Base-by-base conservation (phyloP, 345 rosid species). In the Lepidium aucheri region DNA sequence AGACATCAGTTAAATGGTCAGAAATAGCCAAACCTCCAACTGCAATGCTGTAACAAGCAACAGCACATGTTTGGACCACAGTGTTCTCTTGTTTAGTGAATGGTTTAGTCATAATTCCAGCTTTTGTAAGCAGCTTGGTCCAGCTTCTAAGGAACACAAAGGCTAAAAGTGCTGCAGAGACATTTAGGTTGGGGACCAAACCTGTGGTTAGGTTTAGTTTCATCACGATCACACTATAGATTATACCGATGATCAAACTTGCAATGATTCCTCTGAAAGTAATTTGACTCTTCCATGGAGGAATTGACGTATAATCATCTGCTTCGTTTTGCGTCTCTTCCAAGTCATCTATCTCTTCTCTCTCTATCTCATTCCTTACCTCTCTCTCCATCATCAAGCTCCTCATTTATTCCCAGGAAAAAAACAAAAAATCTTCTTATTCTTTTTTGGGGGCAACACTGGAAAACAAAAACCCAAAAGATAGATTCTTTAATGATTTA, bases 11-110 rank as follows among this genome's bases (percentile, higher is more conserved):
- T 38, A 20, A 22, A 8, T 13, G 30, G 30, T 9, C 47, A 67
- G 22, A 62, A 2, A 13, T 40, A n/a, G 18, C 18, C 11, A 60
- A 53, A 54, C 97, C 98, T 86, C 90, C 98, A 69, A 85, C 83
- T 40, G 98, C 75, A 73, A 90, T 86, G 77, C 92, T 85, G 58
- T 93, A 93, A 75, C 98, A 93, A 50, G 97, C 90, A 51, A 90
- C 96, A 9, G 97, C 94, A 73, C 96, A 93, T 17, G 98, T 93
- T 75, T 93, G 97, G 53, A 93, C 83, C 2, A 86, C 72, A 15
- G 98, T 93, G 71, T 93, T 93, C 77, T 93, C 98, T 78, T 90
- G 97, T 53, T 84, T 79, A 1, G 97, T 90, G 30, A 93, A 93
- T 0, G 98, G 97, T 56, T 69, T 67, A 1, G 90, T 60, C 32